Evolutionary conservation across 176 grass and related monocot species (phyloP).

Genomic region (Raddia distichophylla): DNA sequence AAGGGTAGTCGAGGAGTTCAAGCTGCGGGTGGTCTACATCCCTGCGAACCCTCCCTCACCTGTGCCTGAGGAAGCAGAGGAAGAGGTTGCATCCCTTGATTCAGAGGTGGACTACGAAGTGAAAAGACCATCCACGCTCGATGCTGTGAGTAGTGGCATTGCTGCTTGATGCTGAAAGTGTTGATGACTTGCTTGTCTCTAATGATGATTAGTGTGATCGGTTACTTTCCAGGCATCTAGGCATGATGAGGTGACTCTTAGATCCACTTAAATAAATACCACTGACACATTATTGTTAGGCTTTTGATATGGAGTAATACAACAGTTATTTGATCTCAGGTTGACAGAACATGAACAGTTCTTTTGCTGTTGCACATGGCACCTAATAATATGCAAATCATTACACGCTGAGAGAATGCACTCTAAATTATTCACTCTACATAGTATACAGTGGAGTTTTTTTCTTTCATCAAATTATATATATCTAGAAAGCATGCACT

Average conservation of each 20-base stretch:
- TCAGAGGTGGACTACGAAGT: constrained; percentile 59
- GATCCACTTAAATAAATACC: constrained; percentile 38
- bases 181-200: constrained; percentile 16
- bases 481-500: background rate
- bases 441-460: background rate
- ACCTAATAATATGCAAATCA: background rate
- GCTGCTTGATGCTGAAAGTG: constrained; percentile 27
- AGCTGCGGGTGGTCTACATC: constrained; percentile 85
- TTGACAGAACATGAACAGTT: constrained; percentile 1
- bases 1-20: constrained; percentile 82
- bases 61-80: constrained; percentile 86
- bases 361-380: background rate
- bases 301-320: too few species aligned
- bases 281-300: background rate
- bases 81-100: constrained; percentile 60
- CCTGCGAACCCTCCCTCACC: constrained; percentile 93
- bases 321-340: background rate
- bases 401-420: background rate
- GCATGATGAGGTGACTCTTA: constrained; percentile 59
- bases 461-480: constrained; percentile 8
- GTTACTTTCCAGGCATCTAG: constrained; percentile 57
- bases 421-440: background rate
- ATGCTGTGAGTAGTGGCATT: constrained; percentile 46
- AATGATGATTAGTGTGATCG: constrained; percentile 3
- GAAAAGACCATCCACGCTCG: constrained; percentile 43